phyloP scores from a whole-genome alignment of 768 basidiomycete genomes.

The Dacryopinax spathularia region DNA sequence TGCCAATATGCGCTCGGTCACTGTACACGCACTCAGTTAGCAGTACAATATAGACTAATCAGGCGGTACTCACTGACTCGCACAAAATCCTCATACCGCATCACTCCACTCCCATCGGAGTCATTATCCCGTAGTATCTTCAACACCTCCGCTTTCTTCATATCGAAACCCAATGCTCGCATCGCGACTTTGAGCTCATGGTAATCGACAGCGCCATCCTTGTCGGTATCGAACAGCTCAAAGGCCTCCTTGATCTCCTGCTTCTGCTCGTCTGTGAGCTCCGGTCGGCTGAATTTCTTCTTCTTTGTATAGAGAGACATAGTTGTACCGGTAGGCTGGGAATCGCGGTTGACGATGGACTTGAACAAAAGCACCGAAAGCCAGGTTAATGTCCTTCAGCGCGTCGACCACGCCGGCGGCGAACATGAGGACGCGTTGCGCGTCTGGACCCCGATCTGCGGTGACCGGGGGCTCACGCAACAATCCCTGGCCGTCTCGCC shows the following conservation, averaged over 20 bases:
- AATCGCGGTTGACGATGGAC: too few species aligned
- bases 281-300: constrained; percentile 40
- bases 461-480: neutral
- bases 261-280: constrained; percentile 76
- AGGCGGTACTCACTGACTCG: constrained; percentile 60
- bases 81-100: constrained; percentile 87
- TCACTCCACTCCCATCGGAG: constrained; percentile 63
- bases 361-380: too few species aligned
- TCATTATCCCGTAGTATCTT: constrained; percentile 87
- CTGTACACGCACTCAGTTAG: constrained; percentile 29
- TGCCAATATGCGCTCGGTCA: constrained; percentile 85
- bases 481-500: neutral
- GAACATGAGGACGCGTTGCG: constrained; percentile 1
- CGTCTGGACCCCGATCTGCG: neutral
- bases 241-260: constrained; percentile 98
- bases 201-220: constrained; percentile 90
- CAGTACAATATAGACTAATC: constrained; percentile 22
- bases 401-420: too few species aligned
- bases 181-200: constrained; percentile 99
- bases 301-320: neutral
- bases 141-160: constrained; percentile 96
- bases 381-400: too few species aligned
- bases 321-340: too few species aligned
- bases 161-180: constrained; percentile 91
- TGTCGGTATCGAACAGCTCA: constrained; percentile 97